phyloP scores from a whole-genome alignment of 1,139 yeast species.

The Candida glucosophila region DNA sequence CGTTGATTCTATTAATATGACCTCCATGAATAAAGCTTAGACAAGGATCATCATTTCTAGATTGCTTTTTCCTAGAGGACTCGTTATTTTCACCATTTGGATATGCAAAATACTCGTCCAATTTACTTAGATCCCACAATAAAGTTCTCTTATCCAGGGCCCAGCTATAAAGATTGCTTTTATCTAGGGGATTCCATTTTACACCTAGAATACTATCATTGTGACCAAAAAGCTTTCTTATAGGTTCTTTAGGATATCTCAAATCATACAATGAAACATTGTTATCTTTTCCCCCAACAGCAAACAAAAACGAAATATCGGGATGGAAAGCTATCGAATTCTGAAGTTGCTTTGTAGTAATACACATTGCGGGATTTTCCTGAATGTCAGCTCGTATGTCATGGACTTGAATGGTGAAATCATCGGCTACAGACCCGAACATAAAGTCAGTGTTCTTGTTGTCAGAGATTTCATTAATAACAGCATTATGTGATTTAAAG shows the following conservation, averaged over 20 bases:
- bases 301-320: constrained; percentile 32
- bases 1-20: constrained; percentile 45
- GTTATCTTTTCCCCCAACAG: constrained; percentile 49
- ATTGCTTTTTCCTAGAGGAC: constrained; percentile 16
- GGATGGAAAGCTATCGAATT: constrained; percentile 45
- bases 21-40: constrained; percentile 52
- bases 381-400: constrained; percentile 43
- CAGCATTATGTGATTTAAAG: constrained; percentile 40
- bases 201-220: constrained; percentile 32
- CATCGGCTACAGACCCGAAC: constrained; percentile 72
- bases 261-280: constrained; percentile 42
- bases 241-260: constrained; percentile 37
- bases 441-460: constrained; percentile 35
- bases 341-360: constrained; percentile 37
- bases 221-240: constrained; percentile 45
- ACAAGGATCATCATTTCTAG: constrained; percentile 48
- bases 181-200: constrained; percentile 26
- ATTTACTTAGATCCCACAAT: constrained; percentile 40
- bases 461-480: constrained; percentile 52
- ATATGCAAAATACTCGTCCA: constrained; percentile 37
- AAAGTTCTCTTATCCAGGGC: constrained; percentile 42
- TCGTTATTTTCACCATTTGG: constrained; percentile 19
- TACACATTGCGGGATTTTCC: constrained; percentile 33
- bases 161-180: constrained; percentile 34
- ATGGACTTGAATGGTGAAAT: constrained; percentile 53